phyloP scores from a whole-genome alignment of 2,329 filamentous ascomycete genomes.

The Trichophyton mentagrophytes region DNA sequence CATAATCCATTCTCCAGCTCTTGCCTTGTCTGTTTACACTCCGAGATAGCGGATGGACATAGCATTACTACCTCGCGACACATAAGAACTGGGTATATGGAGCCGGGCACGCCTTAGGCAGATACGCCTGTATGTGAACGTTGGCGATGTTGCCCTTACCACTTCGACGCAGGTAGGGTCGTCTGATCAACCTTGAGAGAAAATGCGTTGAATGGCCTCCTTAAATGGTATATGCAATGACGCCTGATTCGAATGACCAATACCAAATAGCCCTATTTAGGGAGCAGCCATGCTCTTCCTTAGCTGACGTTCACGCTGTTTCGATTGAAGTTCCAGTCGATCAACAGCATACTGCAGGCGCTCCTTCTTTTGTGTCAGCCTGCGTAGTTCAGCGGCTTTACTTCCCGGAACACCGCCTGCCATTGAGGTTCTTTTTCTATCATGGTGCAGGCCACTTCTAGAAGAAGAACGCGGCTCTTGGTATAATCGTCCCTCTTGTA shows the following conservation, averaged over 20 bases:
- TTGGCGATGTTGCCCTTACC: background rate
- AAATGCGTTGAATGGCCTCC: no score
- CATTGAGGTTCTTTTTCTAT: slow-evolving; percentile 12
- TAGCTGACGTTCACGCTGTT: slow-evolving; percentile 59
- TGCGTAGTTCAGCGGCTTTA: slow-evolving; percentile 49
- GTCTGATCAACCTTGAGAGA: no score
- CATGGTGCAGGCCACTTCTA: slow-evolving; percentile 8
- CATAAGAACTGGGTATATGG: no score
- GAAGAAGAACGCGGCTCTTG: slow-evolving; percentile 27
- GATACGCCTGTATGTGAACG: no score
- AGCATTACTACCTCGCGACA: no score
- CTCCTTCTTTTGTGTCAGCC: slow-evolving; percentile 69
- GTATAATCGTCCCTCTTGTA: slow-evolving; percentile 61
- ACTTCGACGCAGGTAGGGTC: background rate
- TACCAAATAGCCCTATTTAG: slow-evolving; percentile 12
- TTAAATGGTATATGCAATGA: no score
- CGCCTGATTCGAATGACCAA: background rate
- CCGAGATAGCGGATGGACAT: no score
- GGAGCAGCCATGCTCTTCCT: slow-evolving; percentile 57
- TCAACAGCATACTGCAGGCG: slow-evolving; percentile 77
- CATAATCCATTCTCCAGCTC: no score
- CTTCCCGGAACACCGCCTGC: slow-evolving; percentile 17
- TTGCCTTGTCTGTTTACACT: no score
- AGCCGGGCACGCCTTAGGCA: no score
- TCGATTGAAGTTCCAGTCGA: slow-evolving; percentile 71